Evolutionary conservation across 805 yeast genomes (phyloP), one percentile per base, ranked within the genome.

Genomic region (Starmerella vitae): DNA sequence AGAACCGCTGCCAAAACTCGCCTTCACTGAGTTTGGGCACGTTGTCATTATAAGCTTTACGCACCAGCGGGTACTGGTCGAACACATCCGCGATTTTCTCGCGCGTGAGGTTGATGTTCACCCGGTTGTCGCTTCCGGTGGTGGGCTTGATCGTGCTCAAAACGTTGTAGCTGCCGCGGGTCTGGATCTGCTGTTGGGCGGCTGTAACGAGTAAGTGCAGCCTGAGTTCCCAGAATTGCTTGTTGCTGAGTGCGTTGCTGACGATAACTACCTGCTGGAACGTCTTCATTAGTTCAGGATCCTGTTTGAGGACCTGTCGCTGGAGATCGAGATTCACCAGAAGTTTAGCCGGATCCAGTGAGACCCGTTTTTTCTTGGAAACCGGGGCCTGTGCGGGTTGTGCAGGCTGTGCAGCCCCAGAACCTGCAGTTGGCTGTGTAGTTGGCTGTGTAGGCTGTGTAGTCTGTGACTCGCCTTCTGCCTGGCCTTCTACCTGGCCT

Each of bases 1-100:
- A 91, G 53, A 91, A 91, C 45, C 96, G 65, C 9, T 94, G 83
- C 98, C 98, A 91, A 52, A 91, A 91, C 54, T 81, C 94, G 30
- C 88, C 86, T 56, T 91, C 97, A 34, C 73, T 70, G 38, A 91
- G 67, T 45, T 78, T 76, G 1, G 97, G 98, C 4, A 91, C 98
- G 42, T 76, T 76, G 39, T 91, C 98, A 43, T 74, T 76, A 54
- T 81, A 91, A 0, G 97, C 97, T 46, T 72, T 74, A 44, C 82
- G 74, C 20, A 91, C 93, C 28, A 86, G 74, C 0, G 98, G 98
- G 54, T 88, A 91, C 43, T 88, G 94, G 37, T 77, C 82, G 56
- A 91, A 86, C 18, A 91, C 84, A 46, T 80, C 93, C 41, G 74
- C 76, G 52, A 91, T 86, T 44, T 79, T 85, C 44, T 86, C 96